Evolutionary conservation across 1,284 basidiomycete genomes (phyloP), one percentile per base, ranked within the genome.

Genomic region (Gymnopus androsaceus): DNA sequence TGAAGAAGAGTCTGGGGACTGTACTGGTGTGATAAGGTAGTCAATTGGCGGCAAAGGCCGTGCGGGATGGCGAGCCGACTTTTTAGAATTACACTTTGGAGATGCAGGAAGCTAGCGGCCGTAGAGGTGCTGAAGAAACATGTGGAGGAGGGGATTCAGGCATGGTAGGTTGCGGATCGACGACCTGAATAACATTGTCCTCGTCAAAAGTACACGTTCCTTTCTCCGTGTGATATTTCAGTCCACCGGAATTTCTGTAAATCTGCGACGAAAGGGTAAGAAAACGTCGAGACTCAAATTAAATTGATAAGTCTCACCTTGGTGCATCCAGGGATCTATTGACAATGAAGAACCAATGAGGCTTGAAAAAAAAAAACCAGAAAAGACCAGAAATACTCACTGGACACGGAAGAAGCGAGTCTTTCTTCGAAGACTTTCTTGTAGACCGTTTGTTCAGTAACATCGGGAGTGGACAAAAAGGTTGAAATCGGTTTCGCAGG

Each of bases 231-330:
- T 66, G 64, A 56, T 66, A 66, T 17, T 58, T 57, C 14, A 66
- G 54, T n/a, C 64, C 64, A 41, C 58, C 58, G 15, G 56, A 56
- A 47, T 61, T 66, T 15, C 60, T 49, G 46, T 66, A 66, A 1
- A 58, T 34, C 62, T 65, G 34, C 1, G 27, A 31, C 28, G 28
- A 31, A 40, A 14, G 23, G 15, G 12, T 25, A 49, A 19, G 36
- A 25, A 30, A 8, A 6, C n/a, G 36, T 41, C n/a, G 30, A 12
- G 27, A 49, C 11, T 4, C 12, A 9, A 19, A 25, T 19, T n/a
- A 33, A 15, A 40, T 17, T n/a, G 4, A 31, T 7, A 25, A n/a
- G 36, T 14, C 51, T 45, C 15, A 55, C 57, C 52, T 60, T 60
- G 14, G 25, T 48, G 52, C 59, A 60, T 21, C 59, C 59, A 45